phyloP scores from a whole-genome alignment of 805 yeast species.

The Ogataea pini region DNA sequence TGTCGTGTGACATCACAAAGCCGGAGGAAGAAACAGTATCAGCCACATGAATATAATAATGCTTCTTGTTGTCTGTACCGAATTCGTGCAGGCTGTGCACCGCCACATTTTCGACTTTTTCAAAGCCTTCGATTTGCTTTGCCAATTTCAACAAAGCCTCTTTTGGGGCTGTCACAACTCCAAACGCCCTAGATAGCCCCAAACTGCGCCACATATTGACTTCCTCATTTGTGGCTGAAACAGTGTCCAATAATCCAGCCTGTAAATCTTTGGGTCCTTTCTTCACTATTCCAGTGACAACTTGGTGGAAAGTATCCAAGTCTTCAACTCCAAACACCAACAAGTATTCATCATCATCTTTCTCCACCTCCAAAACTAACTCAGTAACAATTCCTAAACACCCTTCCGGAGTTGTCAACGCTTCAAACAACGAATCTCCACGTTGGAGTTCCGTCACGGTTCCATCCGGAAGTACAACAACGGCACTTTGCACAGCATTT shows the following conservation, averaged over 20 bases:
- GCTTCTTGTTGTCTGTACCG: background rate
- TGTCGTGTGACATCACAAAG: constrained; percentile 9
- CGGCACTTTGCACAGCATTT: constrained; percentile 15
- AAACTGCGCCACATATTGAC: background rate
- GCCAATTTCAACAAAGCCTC: background rate
- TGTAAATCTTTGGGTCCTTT: constrained; percentile 1
- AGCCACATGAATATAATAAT: background rate
- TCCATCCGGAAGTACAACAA: constrained; percentile 34
- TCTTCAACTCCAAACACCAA: constrained; percentile 23
- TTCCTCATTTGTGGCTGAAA: background rate
- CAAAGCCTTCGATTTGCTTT: background rate
- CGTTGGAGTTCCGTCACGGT: constrained; percentile 11
- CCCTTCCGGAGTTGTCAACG: constrained; percentile 16
- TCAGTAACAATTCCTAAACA: constrained; percentile 25
- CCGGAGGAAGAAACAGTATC: background rate
- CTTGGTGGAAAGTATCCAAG: constrained; percentile 15
- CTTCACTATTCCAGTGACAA: constrained; percentile 2
- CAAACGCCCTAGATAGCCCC: constrained; percentile 5
- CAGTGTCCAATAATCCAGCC: constrained; percentile 14
- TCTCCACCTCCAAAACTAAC: constrained; percentile 8
- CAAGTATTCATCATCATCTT: constrained; percentile 8
- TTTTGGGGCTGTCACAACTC: constrained; percentile 6
- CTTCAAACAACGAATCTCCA: constrained; percentile 11
- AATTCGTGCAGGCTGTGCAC: background rate
- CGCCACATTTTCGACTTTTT: background rate